Evolutionary conservation across 768 basidiomycete species (phyloP), one percentile per base, ranked within the genome.

Genomic region (Podaxis carcinomalis): DNA sequence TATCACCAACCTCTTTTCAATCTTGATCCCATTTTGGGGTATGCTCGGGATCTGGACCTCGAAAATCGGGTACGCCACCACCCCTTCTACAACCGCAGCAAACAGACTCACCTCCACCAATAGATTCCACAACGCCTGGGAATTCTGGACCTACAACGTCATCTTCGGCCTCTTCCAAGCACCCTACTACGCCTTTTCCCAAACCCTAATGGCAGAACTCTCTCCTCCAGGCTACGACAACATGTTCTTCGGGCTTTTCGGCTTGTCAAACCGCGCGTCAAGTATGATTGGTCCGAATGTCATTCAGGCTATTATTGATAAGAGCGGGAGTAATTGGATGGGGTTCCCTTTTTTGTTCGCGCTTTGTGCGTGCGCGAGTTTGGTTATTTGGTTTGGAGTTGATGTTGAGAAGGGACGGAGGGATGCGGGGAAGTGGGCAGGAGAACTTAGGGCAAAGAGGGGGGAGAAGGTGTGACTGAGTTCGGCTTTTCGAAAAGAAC

Each of bases 171-270:
- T 93, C 7, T 92, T 92, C 79, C 89, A 93, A 75, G 89, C 89
- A 1, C 92, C 92, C 0, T 95, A 92, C 73, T 94, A 91, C 68
- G 90, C 93, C 0, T 92, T 89, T 69, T 85, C 90, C 2, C 87
- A 90, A 69, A 92, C 89, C 0, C 89, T 91, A 88, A 92, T 92
- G 90, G 89, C 90, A 0, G 93, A 95, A 71, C 82, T 95, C 10
- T 86, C 89, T 5, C 92, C 92, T 11, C 89, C 90, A 1, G 93
- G 92, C 0, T 94, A 90, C 68, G 92, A 94, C 66, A 91, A 92
- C 68, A 92, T 81, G 80, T 94, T 93, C 75, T 95, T 94, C 70
- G 90, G 92, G 2, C 80, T 95, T 23, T 94, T 90, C 65, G 90
- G 90, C 6, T 81, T 94, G 25, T 92, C 88, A 2, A 92, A 92